These are phyloP conservation scores for Piloderma croceum DNA, from an alignment of 768 basidiomycete genomes.

Conservation along the genomic window DNA sequence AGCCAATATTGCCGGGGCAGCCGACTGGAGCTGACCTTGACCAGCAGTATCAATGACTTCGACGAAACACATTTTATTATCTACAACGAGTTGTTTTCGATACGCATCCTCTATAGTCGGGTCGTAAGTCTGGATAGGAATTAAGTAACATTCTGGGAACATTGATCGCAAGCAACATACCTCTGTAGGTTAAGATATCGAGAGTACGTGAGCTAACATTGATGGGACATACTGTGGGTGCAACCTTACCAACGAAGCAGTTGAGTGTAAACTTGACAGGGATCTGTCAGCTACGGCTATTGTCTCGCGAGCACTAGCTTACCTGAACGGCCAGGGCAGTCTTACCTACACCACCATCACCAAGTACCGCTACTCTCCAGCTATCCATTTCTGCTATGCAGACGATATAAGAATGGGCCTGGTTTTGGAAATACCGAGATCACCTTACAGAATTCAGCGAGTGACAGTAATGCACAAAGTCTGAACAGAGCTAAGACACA, in stretches of 20 bases:
- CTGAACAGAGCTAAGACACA: constrained; percentile 30
- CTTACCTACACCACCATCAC: constrained; percentile 97
- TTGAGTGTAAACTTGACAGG: constrained; percentile 79
- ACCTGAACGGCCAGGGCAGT: constrained; percentile 95
- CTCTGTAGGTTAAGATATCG: too few relatives aligned
- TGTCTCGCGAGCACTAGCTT: constrained; percentile 23
- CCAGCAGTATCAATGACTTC: constrained; percentile 98
- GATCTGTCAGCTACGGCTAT: not conserved
- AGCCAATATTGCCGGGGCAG: not conserved
- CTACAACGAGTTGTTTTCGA: constrained; percentile 90
- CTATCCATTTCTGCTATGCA: constrained; percentile 71
- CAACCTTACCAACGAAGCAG: constrained; percentile 89
- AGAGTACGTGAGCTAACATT: too few relatives aligned
- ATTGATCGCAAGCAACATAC: too few relatives aligned
- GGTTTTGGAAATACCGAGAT: too few relatives aligned
- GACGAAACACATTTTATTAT: constrained; percentile 91
- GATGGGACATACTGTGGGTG: too few relatives aligned
- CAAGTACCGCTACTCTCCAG: constrained; percentile 93
- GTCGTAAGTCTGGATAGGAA: constrained; percentile 73
- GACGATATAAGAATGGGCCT: too few relatives aligned
- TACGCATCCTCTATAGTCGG: constrained; percentile 99
- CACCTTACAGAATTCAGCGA: too few relatives aligned
- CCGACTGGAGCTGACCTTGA: constrained; percentile 59
- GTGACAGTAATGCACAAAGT: too few relatives aligned
- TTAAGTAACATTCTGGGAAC: too few relatives aligned